Evolutionary conservation across 352 stramenopile species (phyloP), one percentile per base, ranked within the genome.

Genomic region (Phytophthora pini): DNA sequence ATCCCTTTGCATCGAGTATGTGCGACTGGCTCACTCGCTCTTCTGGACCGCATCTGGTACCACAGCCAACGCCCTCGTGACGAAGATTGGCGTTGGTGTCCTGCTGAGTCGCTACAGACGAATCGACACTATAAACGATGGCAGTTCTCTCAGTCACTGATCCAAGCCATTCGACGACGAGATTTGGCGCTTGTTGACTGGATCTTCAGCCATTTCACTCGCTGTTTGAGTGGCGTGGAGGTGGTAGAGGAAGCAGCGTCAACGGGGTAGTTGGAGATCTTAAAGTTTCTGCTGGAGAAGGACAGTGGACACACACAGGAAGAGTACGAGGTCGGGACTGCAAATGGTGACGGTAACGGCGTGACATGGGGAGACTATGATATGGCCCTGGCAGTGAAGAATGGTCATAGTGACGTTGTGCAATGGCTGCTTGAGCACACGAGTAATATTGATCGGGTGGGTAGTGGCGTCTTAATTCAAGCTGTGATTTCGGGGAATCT

Each of bases 41-140:
- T 56, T 3, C 36, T 49, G 8, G 56, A 52, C 27, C 53, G 53
- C 2, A 45, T 61, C 27, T 61, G 53, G 53, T 15, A 13, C 20
- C 1, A 46, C 26, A 60, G 52, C n/a, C 52, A 50, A 7, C 5
- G n/a, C n/a, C 26, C n/a, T 40, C 39, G 39, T 34, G 11, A 4
- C 8, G 40, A 60, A 46, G 45, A n/a, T 5, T 38, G 6, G 41
- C 31, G 53, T 1, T 61, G 53, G 53, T 61, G 41, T 8, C 41
- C 53, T 40, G n/a, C 34, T 10, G 24, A 13, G 8, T 61, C 44
- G 3, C 1, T 61, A 20, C 32, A 43, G 8, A 48, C 22, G 0
- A 48, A 55, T 43, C 55, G 55, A 0, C 55, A 55, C 31, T 61
- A 61, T 24, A 36, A 53, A 5, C n/a, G 38, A 15, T 62, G 55